Percentiles rank a stretch among this genome's conserved stretches.
These are phyloP conservation scores for Fusarium siculi DNA, from an alignment of 2,329 filamentous ascomycete genomes.

Conservation along the genomic window DNA sequence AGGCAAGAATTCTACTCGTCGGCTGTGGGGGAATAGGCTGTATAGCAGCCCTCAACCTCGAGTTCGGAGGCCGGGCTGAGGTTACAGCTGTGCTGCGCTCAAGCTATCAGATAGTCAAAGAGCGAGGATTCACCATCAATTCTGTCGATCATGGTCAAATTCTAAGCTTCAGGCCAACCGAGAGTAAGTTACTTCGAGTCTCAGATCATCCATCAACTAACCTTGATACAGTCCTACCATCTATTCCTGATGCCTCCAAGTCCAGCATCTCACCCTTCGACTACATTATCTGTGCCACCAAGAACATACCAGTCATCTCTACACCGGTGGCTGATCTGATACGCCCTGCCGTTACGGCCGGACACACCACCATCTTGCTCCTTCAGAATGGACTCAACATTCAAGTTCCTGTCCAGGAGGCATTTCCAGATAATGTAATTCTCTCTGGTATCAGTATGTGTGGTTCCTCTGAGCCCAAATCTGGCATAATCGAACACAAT, in stretches of 20 bases:
- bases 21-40: conserved; percentile 43
- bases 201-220: neutral
- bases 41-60: conserved; percentile 39
- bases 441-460: conserved; percentile 42
- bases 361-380: conserved; percentile 35
- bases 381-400: conserved; percentile 44
- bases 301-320: conserved; percentile 39
- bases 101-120: conserved; percentile 37
- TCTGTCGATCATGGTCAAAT: conserved; percentile 41
- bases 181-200: conserved; percentile 21
- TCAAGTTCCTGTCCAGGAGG: conserved; percentile 30
- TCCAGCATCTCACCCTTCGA: conserved; percentile 32
- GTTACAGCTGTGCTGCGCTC: conserved; percentile 42
- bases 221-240: conserved; percentile 23
- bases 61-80: conserved; percentile 32
- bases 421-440: conserved; percentile 36
- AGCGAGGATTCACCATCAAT: conserved; percentile 37
- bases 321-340: conserved; percentile 33
- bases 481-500: conserved; percentile 38
- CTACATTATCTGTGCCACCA: conserved; percentile 41
- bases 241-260: conserved; percentile 35
- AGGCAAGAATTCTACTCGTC: conserved; percentile 31
- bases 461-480: conserved; percentile 39
- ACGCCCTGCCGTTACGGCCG: conserved; percentile 34
- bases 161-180: conserved; percentile 31